Evolutionary conservation across 129 eudicot genomes (phyloP).

Genomic region (Sambucus nigra): DNA sequence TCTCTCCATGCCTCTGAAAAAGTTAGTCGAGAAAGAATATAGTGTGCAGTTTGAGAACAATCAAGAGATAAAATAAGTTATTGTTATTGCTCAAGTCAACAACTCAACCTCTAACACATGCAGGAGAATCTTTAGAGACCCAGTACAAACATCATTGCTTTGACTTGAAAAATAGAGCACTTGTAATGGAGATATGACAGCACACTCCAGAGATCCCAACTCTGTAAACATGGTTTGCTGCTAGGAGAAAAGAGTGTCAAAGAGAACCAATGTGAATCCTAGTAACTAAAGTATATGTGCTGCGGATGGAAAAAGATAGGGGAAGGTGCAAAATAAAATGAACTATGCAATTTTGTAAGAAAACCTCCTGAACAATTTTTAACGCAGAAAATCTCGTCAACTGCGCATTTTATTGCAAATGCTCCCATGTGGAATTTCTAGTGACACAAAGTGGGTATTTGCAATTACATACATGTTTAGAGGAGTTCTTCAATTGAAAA

Average conservation of each 20-base stretch:
- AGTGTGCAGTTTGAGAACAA: background rate
- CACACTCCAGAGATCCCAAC: conserved; percentile 70
- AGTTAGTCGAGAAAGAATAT: conserved; percentile 4
- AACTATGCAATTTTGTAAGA: too few relatives aligned
- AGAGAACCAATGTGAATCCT: background rate
- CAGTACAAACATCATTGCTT: conserved; percentile 69
- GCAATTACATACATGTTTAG: too few relatives aligned
- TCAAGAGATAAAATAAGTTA: background rate
- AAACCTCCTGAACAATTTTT: too few relatives aligned
- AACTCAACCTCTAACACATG: conserved; percentile 88
- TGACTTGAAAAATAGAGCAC: conserved; percentile 60
- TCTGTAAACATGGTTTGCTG: conserved; percentile 23
- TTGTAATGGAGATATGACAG: conserved; percentile 77
- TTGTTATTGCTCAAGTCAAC: background rate
- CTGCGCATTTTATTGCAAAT: too few relatives aligned
- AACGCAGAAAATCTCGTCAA: too few relatives aligned
- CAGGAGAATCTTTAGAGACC: conserved; percentile 81
- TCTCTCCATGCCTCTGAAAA: conserved; percentile 84
- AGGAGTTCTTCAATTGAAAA: too few relatives aligned
- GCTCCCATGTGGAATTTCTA: too few relatives aligned
- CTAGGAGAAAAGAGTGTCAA: conserved; percentile 17
- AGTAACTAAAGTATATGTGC: background rate
- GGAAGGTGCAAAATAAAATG: too few relatives aligned
- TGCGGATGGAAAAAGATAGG: conserved; percentile 1
- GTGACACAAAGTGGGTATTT: too few relatives aligned